Percentiles rank a stretch among this genome's conserved stretches.
Evolutionary conservation across 2,329 filamentous ascomycete species (phyloP).

Genomic region (Ophiocordyceps camponoti-saundersi): DNA sequence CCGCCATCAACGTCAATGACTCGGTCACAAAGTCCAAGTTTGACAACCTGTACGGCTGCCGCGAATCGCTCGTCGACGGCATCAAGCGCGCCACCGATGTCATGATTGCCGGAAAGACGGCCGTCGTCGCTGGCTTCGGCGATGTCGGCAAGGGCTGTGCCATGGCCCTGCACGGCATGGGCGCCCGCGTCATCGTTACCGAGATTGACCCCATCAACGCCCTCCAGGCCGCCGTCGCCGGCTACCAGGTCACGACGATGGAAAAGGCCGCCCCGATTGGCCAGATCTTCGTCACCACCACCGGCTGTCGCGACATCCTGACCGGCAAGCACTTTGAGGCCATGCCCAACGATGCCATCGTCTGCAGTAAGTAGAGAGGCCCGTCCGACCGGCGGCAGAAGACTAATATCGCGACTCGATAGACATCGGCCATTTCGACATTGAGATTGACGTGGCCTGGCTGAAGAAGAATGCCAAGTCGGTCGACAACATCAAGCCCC

Average conservation of each 20-base stretch:
- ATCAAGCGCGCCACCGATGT: slow-evolving; percentile 99
- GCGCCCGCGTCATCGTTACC: slow-evolving; percentile 88
- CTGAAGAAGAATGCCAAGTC: slow-evolving; percentile 91
- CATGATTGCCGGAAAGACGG: slow-evolving; percentile 99
- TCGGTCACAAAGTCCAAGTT: slow-evolving; percentile 99
- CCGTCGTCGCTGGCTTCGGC: slow-evolving; percentile 93
- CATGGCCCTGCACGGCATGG: slow-evolving; percentile 90
- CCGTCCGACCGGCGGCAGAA: not conserved
- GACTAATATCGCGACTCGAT: slow-evolving; percentile 1
- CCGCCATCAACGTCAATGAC: slow-evolving; percentile 99
- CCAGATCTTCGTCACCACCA: slow-evolving; percentile 99
- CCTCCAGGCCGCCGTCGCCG: slow-evolving; percentile 93
- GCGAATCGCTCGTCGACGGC: slow-evolving; percentile 94
- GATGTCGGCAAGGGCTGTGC: slow-evolving; percentile 99
- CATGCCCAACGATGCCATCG: slow-evolving; percentile 96
- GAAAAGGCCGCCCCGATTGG: slow-evolving; percentile 78
- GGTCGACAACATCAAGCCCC: slow-evolving; percentile 98
- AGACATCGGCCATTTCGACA: slow-evolving; percentile 98
- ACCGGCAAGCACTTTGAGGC: slow-evolving; percentile 80
- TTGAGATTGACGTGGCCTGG: slow-evolving; percentile 99
- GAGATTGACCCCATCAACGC: slow-evolving; percentile 99
- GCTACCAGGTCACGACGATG: slow-evolving; percentile 95
- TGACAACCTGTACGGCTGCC: slow-evolving; percentile 99
- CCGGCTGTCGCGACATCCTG: slow-evolving; percentile 96
- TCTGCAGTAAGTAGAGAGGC: slow-evolving; percentile 55